Percentiles rank a stretch among this genome's conserved stretches.
Evolutionary conservation across 1,139 yeast genomes (phyloP).

Genomic region (Saccharomyces hybrid): DNA sequence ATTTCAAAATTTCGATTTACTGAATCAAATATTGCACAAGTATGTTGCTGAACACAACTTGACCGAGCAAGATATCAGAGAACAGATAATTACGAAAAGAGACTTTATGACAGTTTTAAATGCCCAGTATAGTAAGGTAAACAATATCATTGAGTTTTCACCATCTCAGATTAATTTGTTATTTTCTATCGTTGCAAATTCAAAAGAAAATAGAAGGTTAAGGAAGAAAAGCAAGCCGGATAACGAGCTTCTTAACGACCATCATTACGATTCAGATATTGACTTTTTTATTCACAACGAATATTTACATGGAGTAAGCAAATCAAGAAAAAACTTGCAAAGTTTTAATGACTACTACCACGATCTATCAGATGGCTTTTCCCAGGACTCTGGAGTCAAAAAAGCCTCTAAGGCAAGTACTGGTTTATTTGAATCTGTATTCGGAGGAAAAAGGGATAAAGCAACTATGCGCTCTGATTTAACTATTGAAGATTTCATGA

Average conservation of each 20-base stretch:
- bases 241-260: constrained; percentile 4
- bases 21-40: constrained; percentile 34
- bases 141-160: constrained; percentile 35
- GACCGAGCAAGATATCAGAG: constrained; percentile 26
- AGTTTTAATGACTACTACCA: constrained; percentile 32
- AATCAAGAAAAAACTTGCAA: constrained; percentile 18
- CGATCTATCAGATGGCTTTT: constrained; percentile 30
- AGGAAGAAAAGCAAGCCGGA: constrained; percentile 5
- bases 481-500: constrained; percentile 37
- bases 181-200: constrained; percentile 34
- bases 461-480: constrained; percentile 21
- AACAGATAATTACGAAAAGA: constrained; percentile 31
- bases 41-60: constrained; percentile 30
- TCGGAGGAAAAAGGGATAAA: constrained; percentile 12
- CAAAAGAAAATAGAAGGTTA: constrained; percentile 21
- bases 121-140: constrained; percentile 34
- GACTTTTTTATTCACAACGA: constrained; percentile 28
- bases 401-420: constrained; percentile 9
- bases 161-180: constrained; percentile 35
- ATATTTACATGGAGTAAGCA: constrained; percentile 20
- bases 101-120: constrained; percentile 33
- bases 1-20: constrained; percentile 34
- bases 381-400: constrained; percentile 12
- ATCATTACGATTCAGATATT: constrained; percentile 25
- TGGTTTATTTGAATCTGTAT: constrained; percentile 12